phyloP scores from a whole-genome alignment of 306 rosid genomes.

The Vigna unguiculata region DNA sequence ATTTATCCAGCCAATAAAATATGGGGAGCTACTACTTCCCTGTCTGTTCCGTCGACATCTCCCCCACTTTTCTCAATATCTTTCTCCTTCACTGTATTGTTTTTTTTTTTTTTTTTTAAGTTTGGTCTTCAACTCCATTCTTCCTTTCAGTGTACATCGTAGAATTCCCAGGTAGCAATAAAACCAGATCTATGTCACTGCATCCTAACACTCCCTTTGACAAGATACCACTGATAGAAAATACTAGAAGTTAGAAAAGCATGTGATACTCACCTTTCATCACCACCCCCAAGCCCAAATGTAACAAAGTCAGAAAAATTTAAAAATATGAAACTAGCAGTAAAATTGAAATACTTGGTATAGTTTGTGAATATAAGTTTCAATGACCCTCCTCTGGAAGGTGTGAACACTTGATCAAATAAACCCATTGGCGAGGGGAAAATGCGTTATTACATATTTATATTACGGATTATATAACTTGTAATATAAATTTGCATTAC shows the following conservation, averaged over 20 bases:
- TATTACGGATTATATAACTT: too few relatives aligned
- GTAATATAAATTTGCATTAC: too few relatives aligned
- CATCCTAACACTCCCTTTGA: constrained; percentile 95
- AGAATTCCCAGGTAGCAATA: constrained; percentile 94
- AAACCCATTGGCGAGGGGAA: constrained; percentile 56
- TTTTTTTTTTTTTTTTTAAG: constrained; percentile 46
- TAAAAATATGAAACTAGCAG: constrained; percentile 17
- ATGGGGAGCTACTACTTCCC: too few relatives aligned
- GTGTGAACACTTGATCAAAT: constrained; percentile 99
- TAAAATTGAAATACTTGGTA: constrained; percentile 73
- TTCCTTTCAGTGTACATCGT: constrained; percentile 73
- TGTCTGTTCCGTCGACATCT: too few relatives aligned
- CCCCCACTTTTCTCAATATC: constrained; percentile 89
- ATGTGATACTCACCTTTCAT: constrained; percentile 26
- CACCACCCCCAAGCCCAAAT: background rate
- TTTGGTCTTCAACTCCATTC: constrained; percentile 60
- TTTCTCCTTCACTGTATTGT: constrained; percentile 59
- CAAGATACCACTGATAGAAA: constrained; percentile 83
- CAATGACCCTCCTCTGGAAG: constrained; percentile 95
- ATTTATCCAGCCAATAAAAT: too few relatives aligned
- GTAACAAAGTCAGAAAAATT: constrained; percentile 6
- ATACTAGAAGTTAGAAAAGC: constrained; percentile 49
- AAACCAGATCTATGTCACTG: constrained; percentile 98
- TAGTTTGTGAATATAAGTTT: constrained; percentile 87
- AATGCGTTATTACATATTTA: too few relatives aligned